A percentile compares a stretch with the other conserved stretches of the same genome.
Conservation (phyloP, 176 grass and related monocot genomes). For the Oryza rufipogon region DNA sequence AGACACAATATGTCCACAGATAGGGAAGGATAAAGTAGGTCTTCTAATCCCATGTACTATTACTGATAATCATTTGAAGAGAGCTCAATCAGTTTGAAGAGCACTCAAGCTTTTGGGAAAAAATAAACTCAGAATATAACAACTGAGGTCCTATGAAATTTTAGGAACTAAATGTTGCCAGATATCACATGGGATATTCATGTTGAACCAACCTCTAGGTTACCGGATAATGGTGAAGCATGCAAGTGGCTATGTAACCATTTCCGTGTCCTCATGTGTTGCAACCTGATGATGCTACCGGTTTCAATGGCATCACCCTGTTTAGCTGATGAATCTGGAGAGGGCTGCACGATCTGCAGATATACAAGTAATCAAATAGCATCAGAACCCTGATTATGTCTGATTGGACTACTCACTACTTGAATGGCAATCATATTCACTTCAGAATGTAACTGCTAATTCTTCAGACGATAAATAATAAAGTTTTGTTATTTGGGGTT, state of each 20-base stretch:
- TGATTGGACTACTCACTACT: constrained; percentile 14
- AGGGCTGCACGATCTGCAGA: constrained; percentile 56
- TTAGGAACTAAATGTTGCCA: not conserved
- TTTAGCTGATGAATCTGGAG: constrained; percentile 58
- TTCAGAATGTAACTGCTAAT: not conserved
- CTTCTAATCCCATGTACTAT: not conserved
- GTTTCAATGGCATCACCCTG: constrained; percentile 68
- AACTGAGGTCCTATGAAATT: not conserved
- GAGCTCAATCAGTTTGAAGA: not conserved
- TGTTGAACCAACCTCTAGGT: constrained; percentile 69
- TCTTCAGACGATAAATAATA: not conserved
- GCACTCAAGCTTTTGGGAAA: not conserved
- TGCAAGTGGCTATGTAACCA: constrained; percentile 84
- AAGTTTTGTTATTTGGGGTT: not conserved
- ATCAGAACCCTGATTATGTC: not conserved
- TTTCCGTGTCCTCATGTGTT: constrained; percentile 71
- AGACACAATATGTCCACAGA: constrained; percentile 12
- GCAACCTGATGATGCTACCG: constrained; percentile 62
- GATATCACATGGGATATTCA: not conserved
- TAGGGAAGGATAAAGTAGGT: constrained; percentile 16
- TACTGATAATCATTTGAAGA: not conserved
- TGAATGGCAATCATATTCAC: constrained; percentile 12
- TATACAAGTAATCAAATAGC: constrained; percentile 23
- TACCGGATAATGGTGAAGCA: constrained; percentile 76
- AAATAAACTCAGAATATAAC: not conserved